Evolutionary conservation across 441 rosid genomes (phyloP), one percentile per base, ranked within the genome.

Genomic region (Adansonia grandidieri): DNA sequence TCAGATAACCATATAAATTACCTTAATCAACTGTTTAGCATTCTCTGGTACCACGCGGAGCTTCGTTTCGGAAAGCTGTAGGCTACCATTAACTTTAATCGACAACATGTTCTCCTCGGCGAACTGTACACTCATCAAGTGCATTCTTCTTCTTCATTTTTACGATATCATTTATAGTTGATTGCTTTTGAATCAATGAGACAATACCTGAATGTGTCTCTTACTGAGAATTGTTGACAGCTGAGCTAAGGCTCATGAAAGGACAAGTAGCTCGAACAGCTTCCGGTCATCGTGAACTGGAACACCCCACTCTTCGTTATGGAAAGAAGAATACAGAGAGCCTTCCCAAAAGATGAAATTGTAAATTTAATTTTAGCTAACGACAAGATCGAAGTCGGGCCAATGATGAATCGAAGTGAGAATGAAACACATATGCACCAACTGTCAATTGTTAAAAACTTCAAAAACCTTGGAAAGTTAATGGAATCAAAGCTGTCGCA

Each of bases 241-340:
- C 91, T 91, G 77, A 68, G 97, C 96, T 76, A 93, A 83, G 19
- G 99, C 97, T 84, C 89, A 97, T 45, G 97, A 92, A 85, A 87
- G 89, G 2, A 95, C 98, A 61, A 92, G 97, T 2, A 91, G 85
- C 86, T 93, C 98, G 67, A 95, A 89, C 80, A 95, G 85, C 83
- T 86, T 95, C 75, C 73, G 75, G 79, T 96, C 97, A 14, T 95
- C 97, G 77, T 78, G 89, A 83, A 88, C 91, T 0, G 92, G 92
- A 84, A 91, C 87, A 62, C 98, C 99, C 94, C 97, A 93, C 81
- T 93, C 97, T 79, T 89, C 86, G 71, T 95, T 98, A 14, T 95
- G 98, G 83, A 91, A 93, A 81, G 88, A 77, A 60, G 77, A 85
- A 80, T 89, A 95, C 74, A 88, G 85, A 42, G 92, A 89, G 79